Evolutionary conservation across 257 asterid genomes (phyloP).

Genomic region (Schizonepeta tenuifolia): DNA sequence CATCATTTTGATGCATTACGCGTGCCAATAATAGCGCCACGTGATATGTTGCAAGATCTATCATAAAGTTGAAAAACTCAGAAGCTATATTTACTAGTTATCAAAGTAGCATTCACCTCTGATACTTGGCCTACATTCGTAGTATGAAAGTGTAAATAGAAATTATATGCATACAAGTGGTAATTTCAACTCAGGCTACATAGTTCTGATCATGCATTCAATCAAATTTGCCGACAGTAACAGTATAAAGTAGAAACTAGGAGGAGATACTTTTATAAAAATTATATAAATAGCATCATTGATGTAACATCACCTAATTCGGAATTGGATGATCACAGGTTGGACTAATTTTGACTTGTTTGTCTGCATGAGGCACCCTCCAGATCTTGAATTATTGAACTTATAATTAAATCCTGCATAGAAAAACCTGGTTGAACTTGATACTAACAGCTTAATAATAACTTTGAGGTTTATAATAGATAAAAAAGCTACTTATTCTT

Average conservation of each 20-base stretch:
- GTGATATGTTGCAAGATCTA: constrained; percentile 11
- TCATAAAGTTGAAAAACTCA: constrained; percentile 14
- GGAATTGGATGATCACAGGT: constrained; percentile 23
- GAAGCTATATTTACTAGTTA: not conserved
- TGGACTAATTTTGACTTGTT: constrained; percentile 3
- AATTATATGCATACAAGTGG: not conserved
- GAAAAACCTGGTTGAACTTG: constrained; percentile 29
- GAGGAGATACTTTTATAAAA: constrained; percentile 1
- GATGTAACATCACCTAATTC: constrained; percentile 18
- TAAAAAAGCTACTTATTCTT: not conserved
- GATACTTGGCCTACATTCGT: not conserved
- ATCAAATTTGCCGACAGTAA: constrained; percentile 7
- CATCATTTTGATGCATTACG: not conserved
- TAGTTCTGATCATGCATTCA: constrained; percentile 7
- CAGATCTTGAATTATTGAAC: constrained; percentile 19
- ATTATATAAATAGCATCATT: constrained; percentile 25
- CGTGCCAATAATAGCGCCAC: not conserved
- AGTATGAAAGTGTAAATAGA: not conserved
- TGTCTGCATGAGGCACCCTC: not conserved
- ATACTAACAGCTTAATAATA: not conserved
- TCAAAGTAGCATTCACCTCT: constrained; percentile 18
- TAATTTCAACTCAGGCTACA: constrained; percentile 11
- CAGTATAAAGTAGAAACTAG: constrained; percentile 1
- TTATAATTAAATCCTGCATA: constrained; percentile 3
- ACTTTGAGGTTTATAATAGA: not conserved